Conservation (phyloP, 2,329 filamentous ascomycete species). For the Apiospora arundinis region DNA sequence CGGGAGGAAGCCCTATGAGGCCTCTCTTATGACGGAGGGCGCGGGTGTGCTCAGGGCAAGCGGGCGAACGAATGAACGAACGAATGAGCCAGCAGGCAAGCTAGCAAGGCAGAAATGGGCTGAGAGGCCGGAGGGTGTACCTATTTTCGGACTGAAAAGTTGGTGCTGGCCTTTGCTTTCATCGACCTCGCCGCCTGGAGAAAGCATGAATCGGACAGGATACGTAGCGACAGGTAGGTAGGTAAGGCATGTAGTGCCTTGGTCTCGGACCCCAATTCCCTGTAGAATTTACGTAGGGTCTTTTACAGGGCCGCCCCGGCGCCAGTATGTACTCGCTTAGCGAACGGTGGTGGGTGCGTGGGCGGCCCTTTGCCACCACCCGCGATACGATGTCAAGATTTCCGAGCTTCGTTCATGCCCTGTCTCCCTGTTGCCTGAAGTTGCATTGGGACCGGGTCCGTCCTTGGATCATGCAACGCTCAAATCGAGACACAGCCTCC, state of each 20-base stretch:
- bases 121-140: background rate
- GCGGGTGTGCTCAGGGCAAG: background rate
- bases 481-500: conserved; percentile 19
- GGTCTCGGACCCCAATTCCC: background rate
- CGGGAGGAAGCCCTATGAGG: conserved; percentile 10
- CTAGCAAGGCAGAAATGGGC: background rate
- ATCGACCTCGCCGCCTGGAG: conserved; percentile 6
- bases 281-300: conserved; percentile 1
- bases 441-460: conserved; percentile 16
- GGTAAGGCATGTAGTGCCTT: background rate
- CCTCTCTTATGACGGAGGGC: background rate
- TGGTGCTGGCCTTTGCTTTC: background rate
- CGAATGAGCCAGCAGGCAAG: background rate
- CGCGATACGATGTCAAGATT: background rate
- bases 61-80: background rate
- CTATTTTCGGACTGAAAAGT: conserved; percentile 11
- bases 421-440: background rate
- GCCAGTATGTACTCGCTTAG: conserved; percentile 1
- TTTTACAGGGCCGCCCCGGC: background rate
- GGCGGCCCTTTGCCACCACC: conserved; percentile 4
- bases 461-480: conserved; percentile 14
- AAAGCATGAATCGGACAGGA: background rate
- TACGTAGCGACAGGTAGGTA: background rate
- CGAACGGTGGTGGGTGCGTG: background rate
- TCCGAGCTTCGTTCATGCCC: background rate